Evolutionary conservation across 2,329 filamentous ascomycete species (phyloP).

Genomic region (Magnaporthiopsis incrustans): DNA sequence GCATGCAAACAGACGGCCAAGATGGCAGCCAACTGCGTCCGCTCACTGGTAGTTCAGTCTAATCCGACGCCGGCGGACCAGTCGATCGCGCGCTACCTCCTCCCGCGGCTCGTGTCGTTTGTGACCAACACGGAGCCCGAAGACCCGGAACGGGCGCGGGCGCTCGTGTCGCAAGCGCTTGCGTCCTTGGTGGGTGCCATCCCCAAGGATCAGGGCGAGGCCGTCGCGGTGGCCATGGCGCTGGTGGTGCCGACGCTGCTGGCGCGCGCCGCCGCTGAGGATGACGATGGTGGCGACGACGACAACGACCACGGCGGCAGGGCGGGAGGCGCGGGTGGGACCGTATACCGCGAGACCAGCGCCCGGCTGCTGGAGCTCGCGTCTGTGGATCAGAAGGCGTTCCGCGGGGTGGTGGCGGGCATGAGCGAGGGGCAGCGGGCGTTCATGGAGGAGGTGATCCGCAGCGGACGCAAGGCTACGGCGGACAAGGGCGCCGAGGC

Average conservation of each 20-base stretch:
- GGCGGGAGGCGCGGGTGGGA: slow-evolving; percentile 36
- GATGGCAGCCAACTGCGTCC: slow-evolving; percentile 82
- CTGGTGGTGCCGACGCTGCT: slow-evolving; percentile 73
- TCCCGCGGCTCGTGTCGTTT: slow-evolving; percentile 71
- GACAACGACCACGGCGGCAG: slow-evolving; percentile 2
- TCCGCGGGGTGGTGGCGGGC: slow-evolving; percentile 63
- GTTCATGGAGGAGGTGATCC: slow-evolving; percentile 76
- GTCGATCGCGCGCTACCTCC: slow-evolving; percentile 63
- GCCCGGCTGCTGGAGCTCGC: slow-evolving; percentile 73
- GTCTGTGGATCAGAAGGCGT: slow-evolving; percentile 61
- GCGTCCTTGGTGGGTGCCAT: slow-evolving; percentile 55
- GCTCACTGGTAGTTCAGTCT: slow-evolving; percentile 68
- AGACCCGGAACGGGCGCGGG: slow-evolving; percentile 69
- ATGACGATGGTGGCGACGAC: slow-evolving; percentile 31
- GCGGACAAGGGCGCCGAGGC: slow-evolving; percentile 28
- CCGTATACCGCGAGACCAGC: slow-evolving; percentile 65
- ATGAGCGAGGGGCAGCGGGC: slow-evolving; percentile 63
- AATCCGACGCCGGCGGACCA: slow-evolving; percentile 59
- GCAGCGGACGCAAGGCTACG: slow-evolving; percentile 47
- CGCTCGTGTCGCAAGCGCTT: slow-evolving; percentile 65
- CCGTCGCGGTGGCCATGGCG: slow-evolving; percentile 56
- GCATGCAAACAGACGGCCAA: slow-evolving; percentile 57
- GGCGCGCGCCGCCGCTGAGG: slow-evolving; percentile 52
- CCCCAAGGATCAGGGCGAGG: slow-evolving; percentile 24
- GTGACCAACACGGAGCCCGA: slow-evolving; percentile 61